Evolutionary conservation across 495 filamentous ascomycete genomes (phyloP).

Genomic region (Trichoderma reesei): DNA sequence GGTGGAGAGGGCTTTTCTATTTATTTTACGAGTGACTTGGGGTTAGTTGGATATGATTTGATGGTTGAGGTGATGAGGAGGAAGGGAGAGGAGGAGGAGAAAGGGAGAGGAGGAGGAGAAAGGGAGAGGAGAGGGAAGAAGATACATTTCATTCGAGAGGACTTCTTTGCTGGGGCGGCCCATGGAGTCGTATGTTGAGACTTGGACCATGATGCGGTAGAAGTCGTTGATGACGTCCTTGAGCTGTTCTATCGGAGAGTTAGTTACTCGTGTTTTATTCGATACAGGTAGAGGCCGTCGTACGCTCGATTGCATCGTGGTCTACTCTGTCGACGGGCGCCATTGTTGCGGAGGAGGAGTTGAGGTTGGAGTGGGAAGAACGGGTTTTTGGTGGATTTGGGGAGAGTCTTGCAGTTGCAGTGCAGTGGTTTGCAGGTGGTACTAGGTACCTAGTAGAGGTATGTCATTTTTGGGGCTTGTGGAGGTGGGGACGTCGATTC

Average conservation of each 20-base stretch:
- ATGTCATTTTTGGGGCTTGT: background rate
- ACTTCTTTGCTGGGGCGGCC: slow-evolving; percentile 43
- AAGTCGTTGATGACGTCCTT: slow-evolving; percentile 77
- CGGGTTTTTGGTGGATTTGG: background rate
- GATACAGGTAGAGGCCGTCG: slow-evolving; percentile 1
- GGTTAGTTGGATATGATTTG: background rate
- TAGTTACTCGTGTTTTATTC: background rate
- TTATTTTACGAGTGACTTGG: background rate
- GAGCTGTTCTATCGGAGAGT: slow-evolving; percentile 39
- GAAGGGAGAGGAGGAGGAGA: background rate
- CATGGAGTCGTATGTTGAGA: slow-evolving; percentile 59
- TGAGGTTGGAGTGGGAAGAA: background rate
- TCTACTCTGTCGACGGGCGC: slow-evolving; percentile 36
- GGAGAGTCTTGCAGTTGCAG: background rate
- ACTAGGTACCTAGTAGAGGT: background rate
- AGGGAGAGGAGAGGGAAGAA: background rate
- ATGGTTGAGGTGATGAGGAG: too few species aligned
- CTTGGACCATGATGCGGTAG: slow-evolving; percentile 68
- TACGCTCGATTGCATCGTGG: slow-evolving; percentile 38
- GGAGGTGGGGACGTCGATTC: background rate
- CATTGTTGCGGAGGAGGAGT: slow-evolving; percentile 23
- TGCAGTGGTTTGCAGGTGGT: background rate
- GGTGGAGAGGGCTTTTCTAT: slow-evolving; percentile 21
- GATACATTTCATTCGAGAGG: slow-evolving; percentile 31
- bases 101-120: background rate